Base-by-base conservation (phyloP, 2,329 filamentous ascomycete species). In the Aspergillus luchuensis region DNA sequence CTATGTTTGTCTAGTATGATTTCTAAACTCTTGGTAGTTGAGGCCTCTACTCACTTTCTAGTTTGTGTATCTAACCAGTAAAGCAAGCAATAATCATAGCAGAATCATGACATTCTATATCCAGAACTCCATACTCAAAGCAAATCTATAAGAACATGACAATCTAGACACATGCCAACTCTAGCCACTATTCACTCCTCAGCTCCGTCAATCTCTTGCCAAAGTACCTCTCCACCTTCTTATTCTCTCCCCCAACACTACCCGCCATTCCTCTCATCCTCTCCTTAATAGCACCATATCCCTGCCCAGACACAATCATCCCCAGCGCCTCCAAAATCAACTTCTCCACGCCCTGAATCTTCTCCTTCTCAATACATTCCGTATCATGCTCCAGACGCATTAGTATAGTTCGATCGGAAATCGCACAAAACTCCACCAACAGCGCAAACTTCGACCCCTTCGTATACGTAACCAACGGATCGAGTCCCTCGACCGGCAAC, bases 361-460 rank as follows among this genome's bases (percentile, higher is more conserved):
- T 25, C 13, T 49, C 45, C 8, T 49, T 49, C 1, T 38, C 15
- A 17, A 55, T 38, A 39, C 33, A 21, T 5, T 28, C 19, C 3
- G 19, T 54, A 28, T 59, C 57, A 19, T 59, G 39, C 21, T 59
- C 57, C 19, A 54, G 2, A 0, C 57, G 33, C 50, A 59, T 36
- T 8, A 55, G 5, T 10, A 53, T 49, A 8, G 19, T 36, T 3
- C 36, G 17, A n/a, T 53, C 6, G 3, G 49, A 28, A 23, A 54
- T 15, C 0, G 51, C 57, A 17, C 23, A 47, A 17, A 57, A 57
- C 21, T 60, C 58, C 38, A 49, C 50, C 47, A 60, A n/a, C 3
- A 60, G 47, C 7, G 33, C 30, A 39, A 60, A 60, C 25, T 60
- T 60, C 33, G 58, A 28, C 11, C 58, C 58, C 28, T 60, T 19